A percentile compares a stretch with the other conserved stretches of the same genome.
Evolutionary conservation across 257 asterid species (phyloP).

Genomic region (Solanum stenotomum): DNA sequence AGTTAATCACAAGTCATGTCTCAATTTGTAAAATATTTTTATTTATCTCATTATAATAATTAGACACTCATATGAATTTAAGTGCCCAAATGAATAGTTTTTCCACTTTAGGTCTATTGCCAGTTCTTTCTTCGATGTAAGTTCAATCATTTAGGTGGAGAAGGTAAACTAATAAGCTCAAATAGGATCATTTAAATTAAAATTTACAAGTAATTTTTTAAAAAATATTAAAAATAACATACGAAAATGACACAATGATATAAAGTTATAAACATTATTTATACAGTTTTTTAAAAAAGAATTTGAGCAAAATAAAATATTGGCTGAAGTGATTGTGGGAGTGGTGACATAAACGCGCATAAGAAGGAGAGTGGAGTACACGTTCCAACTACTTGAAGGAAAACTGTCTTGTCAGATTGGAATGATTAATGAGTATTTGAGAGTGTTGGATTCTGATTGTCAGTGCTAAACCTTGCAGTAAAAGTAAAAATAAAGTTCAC

Average conservation of each 20-base stretch:
- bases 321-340: neutral
- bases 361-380: neutral
- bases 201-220: neutral
- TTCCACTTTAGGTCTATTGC: neutral
- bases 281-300: neutral
- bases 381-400: neutral
- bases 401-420: neutral
- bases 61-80: no score
- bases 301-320: neutral
- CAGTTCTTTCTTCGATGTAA: neutral
- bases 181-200: neutral
- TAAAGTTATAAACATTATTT: neutral
- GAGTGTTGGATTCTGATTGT: neutral
- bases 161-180: neutral
- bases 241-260: neutral
- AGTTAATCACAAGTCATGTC: no score
- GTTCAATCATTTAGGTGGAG: neutral
- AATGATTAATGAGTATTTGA: neutral
- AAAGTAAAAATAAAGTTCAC: neutral
- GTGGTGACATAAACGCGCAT: neutral
- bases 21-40: no score
- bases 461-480: neutral
- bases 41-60: no score
- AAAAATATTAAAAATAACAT: neutral
- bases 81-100: neutral